These are phyloP conservation scores for Kalmusia sp. DNA, from an alignment of 2,329 filamentous ascomycete species.

Conservation along the genomic window DNA sequence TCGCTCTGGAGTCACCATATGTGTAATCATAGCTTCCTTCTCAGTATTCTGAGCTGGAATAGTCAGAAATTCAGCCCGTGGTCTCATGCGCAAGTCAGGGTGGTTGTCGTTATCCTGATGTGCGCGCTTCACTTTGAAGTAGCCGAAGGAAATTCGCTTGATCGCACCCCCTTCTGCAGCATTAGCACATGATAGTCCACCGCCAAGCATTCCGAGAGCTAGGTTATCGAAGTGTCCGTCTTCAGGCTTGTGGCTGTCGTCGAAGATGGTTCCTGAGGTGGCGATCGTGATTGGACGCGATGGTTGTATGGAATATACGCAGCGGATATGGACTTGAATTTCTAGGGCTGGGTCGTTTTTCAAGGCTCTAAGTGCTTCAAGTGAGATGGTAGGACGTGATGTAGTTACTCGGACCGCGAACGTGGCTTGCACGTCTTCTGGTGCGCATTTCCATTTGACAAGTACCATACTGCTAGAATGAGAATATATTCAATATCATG, in stretches of 20 bases:
- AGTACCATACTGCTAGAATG: no score
- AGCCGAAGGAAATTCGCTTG: slow-evolving; percentile 8
- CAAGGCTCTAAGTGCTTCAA: neutral
- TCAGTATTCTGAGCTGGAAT: slow-evolving; percentile 5
- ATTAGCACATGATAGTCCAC: neutral
- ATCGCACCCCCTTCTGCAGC: neutral
- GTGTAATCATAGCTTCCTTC: slow-evolving; percentile 1
- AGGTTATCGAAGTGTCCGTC: slow-evolving; percentile 4
- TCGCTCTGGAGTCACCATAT: slow-evolving; percentile 5
- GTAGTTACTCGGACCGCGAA: neutral
- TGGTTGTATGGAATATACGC: neutral
- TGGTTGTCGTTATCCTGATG: neutral
- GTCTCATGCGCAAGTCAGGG: slow-evolving; percentile 8
- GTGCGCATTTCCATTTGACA: neutral
- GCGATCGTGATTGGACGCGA: neutral
- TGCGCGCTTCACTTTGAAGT: slow-evolving; percentile 8
- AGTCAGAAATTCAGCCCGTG: slow-evolving; percentile 1
- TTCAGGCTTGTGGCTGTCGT: neutral
- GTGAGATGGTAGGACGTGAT: neutral
- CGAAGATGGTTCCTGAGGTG: slow-evolving; percentile 1
- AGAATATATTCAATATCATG: no score
- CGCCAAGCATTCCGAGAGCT: slow-evolving; percentile 4
- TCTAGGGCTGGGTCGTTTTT: neutral
- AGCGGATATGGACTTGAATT: neutral
- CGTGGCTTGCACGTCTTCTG: neutral